Evolutionary conservation across 1,284 basidiomycete genomes (phyloP).

Genomic region (Trichosporon inkin): DNA sequence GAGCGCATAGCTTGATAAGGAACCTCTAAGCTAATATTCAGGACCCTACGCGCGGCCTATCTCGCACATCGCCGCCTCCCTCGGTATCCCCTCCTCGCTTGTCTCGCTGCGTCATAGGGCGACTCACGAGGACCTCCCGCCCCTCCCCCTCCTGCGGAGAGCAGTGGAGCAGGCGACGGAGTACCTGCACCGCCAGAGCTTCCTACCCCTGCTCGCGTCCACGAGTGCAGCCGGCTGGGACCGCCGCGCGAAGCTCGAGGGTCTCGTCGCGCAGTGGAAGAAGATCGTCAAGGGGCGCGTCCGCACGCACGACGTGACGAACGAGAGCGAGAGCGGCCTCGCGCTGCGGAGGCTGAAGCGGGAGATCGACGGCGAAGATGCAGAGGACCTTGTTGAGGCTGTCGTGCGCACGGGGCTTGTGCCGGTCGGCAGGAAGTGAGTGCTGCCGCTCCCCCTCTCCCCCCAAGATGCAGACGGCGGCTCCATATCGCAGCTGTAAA

Average conservation of each 20-base stretch:
- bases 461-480: neutral
- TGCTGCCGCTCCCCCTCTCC: neutral
- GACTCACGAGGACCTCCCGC: conserved; percentile 93
- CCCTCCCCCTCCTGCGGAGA: conserved; percentile 70
- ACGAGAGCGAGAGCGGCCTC: conserved; percentile 58
- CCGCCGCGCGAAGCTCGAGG: conserved; percentile 54
- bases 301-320: conserved; percentile 65
- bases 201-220: conserved; percentile 62
- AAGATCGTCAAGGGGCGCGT: conserved; percentile 43
- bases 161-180: conserved; percentile 64
- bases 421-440: conserved; percentile 72
- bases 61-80: conserved; percentile 75
- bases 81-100: conserved; percentile 81
- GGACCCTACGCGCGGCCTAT: conserved; percentile 76
- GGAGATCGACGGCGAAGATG: conserved; percentile 54
- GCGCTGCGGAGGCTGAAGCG: conserved; percentile 38
- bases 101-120: conserved; percentile 93
- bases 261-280: conserved; percentile 41
- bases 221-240: conserved; percentile 52
- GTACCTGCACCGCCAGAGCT: conserved; percentile 66
- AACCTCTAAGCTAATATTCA: conserved; percentile 8
- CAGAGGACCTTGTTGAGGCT: conserved; percentile 63
- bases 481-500: neutral
- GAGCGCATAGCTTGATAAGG: neutral
- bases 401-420: conserved; percentile 66